Conservation (phyloP, 1,284 basidiomycete genomes). For the Crucibulum parvulum region DNA sequence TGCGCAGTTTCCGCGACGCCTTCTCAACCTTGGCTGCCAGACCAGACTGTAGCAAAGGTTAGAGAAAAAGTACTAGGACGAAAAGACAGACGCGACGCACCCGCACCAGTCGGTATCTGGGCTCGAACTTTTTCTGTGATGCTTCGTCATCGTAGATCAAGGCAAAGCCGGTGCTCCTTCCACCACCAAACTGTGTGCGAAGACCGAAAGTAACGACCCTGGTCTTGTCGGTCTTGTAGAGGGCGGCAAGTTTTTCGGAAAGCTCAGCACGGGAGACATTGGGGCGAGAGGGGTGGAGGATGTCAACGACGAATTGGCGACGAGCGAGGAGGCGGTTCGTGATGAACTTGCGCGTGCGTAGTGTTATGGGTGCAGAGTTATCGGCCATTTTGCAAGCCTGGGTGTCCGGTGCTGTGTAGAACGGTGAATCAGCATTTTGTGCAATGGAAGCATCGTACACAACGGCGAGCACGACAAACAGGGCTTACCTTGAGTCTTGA, state of each 20-base stretch:
- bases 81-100: conserved; percentile 57
- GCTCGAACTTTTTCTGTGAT: conserved; percentile 97
- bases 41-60: conserved; percentile 67
- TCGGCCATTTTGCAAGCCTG: conserved; percentile 62
- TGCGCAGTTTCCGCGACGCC: conserved; percentile 96
- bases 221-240: conserved; percentile 82
- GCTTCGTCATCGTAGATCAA: conserved; percentile 98
- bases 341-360: conserved; percentile 99
- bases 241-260: conserved; percentile 87
- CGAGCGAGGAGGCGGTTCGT: conserved; percentile 98
- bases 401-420: neutral
- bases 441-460: neutral
- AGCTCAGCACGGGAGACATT: conserved; percentile 96
- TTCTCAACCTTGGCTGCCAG: conserved; percentile 87
- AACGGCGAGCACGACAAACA: neutral
- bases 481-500: conserved; percentile 41
- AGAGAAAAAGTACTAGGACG: conserved; percentile 4
- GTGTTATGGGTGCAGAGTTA: conserved; percentile 90
- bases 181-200: conserved; percentile 98
- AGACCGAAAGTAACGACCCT: conserved; percentile 85
- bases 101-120: conserved; percentile 93
- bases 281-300: conserved; percentile 94
- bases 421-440: no score
- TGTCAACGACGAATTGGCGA: conserved; percentile 91
- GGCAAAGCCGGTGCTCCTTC: conserved; percentile 96